Conservation (phyloP, 345 rosid species). For the Citrus trifoliata region DNA sequence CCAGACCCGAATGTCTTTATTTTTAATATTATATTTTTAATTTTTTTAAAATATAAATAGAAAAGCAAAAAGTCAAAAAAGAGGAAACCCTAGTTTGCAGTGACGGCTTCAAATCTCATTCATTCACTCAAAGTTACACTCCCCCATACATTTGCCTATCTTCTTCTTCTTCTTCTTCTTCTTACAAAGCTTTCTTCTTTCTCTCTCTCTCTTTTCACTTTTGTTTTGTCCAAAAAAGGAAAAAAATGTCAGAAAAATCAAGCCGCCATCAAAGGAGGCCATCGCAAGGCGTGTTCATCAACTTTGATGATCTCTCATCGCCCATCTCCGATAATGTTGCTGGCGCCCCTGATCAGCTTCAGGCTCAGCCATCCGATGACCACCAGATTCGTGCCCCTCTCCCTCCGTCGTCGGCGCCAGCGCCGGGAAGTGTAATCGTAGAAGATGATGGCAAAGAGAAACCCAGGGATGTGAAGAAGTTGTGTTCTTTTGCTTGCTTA, state of each 20-base stretch:
- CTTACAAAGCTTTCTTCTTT: too few relatives aligned
- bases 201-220: not conserved
- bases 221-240: not conserved
- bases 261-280: conserved; percentile 28
- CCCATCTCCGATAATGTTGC: conserved; percentile 1
- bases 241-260: conserved; percentile 17
- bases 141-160: not conserved
- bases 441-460: not conserved
- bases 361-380: not conserved
- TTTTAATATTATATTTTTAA: too few relatives aligned
- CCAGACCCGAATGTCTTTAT: too few relatives aligned
- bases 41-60: too few relatives aligned
- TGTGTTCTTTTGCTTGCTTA: too few relatives aligned
- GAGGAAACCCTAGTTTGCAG: too few relatives aligned
- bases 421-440: not conserved
- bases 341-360: not conserved
- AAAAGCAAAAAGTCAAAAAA: too few relatives aligned
- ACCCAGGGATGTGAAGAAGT: not conserved
- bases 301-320: conserved; percentile 5
- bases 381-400: not conserved
- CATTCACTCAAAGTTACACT: too few relatives aligned
- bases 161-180: not conserved
- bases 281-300: conserved; percentile 19
- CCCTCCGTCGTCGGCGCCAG: not conserved
- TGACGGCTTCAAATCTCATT: too few relatives aligned